Evolutionary conservation across 345 rosid genomes (phyloP).

Genomic region (Eucalyptus camaldulensis): DNA sequence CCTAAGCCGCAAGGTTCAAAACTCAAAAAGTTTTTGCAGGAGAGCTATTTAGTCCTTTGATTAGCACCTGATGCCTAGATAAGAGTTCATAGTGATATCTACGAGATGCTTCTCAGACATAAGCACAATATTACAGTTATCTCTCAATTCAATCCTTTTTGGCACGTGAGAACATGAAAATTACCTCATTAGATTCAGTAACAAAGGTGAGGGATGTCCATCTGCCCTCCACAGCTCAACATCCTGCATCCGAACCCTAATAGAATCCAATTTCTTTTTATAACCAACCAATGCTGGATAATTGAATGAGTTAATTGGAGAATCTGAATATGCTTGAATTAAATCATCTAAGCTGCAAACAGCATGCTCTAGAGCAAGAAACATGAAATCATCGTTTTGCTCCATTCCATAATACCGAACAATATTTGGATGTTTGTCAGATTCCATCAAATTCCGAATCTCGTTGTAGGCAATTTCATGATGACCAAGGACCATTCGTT

Average conservation of each 20-base stretch:
- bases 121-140: no score
- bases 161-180: not conserved
- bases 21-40: no score
- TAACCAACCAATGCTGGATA: conserved; percentile 17
- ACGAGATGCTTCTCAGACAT: no score
- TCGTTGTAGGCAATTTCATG: conserved; percentile 76
- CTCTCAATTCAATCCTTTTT: no score
- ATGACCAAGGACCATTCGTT: conserved; percentile 72
- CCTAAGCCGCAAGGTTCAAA: no score
- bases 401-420: conserved; percentile 90
- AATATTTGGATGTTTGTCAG: conserved; percentile 75
- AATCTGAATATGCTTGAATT: conserved; percentile 31
- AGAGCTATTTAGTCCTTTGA: no score
- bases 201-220: conserved; percentile 54
- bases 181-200: conserved; percentile 71
- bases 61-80: no score
- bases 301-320: conserved; percentile 4
- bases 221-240: conserved; percentile 53
- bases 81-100: no score
- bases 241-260: conserved; percentile 21
- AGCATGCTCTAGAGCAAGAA: conserved; percentile 72
- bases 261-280: conserved; percentile 22
- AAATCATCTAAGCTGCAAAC: conserved; percentile 71
- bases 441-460: conserved; percentile 76
- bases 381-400: conserved; percentile 72